Percentiles rank a stretch among this genome's conserved stretches.
These are phyloP conservation scores for Metarhizium anisopliae DNA, from an alignment of 2,329 filamentous ascomycete genomes.

Conservation along the genomic window DNA sequence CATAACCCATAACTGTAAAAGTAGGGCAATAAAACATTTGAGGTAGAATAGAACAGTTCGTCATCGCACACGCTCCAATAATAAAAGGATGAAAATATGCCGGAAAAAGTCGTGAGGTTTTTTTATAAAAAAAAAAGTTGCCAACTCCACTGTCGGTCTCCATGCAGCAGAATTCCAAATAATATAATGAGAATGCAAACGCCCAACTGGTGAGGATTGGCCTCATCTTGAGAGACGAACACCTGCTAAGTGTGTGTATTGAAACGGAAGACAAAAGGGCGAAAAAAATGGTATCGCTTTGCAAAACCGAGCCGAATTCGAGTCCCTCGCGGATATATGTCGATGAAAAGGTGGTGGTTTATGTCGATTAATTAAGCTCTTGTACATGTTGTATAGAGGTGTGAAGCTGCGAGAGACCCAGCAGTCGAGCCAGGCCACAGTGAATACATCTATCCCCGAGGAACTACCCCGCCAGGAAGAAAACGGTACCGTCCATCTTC, in stretches of 20 bases:
- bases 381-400: conserved; percentile 28
- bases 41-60: conserved; percentile 3
- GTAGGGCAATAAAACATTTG: conserved; percentile 22
- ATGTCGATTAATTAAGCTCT: conserved; percentile 39
- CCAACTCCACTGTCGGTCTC: conserved; percentile 12
- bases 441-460: conserved; percentile 19
- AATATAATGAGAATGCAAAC: conserved; percentile 17
- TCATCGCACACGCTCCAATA: conserved; percentile 12
- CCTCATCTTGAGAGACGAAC: conserved; percentile 24
- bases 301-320: conserved; percentile 18
- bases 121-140: conserved; percentile 1
- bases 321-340: conserved; percentile 21
- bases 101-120: conserved; percentile 1
- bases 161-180: conserved; percentile 9
- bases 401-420: conserved; percentile 22
- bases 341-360: conserved; percentile 20
- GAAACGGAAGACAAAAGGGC: conserved; percentile 18
- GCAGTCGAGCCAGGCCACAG: conserved; percentile 18
- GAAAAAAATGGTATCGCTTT: conserved; percentile 37
- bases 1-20: conserved; percentile 29
- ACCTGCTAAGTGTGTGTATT: conserved; percentile 13
- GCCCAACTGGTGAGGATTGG: conserved; percentile 34
- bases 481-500: conserved; percentile 26
- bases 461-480: conserved; percentile 26
- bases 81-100: conserved; percentile 11